phyloP scores from a whole-genome alignment of 1,284 basidiomycete genomes.

The Sanghuangporus weigelae region DNA sequence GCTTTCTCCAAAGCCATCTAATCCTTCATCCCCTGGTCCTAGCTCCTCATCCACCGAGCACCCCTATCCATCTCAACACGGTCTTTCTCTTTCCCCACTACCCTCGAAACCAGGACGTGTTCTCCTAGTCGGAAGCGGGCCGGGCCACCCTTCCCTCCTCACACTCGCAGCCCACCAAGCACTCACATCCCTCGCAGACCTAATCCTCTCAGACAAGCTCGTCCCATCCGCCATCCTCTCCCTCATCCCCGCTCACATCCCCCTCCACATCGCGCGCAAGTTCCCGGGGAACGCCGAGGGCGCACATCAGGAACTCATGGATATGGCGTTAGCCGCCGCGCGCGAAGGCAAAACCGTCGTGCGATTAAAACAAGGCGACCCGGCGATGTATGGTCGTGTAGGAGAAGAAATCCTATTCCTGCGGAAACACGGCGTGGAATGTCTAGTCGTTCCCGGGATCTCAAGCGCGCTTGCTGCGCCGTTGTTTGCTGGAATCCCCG shows the following conservation, averaged over 20 bases:
- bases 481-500: conserved; percentile 84
- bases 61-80: conserved; percentile 15
- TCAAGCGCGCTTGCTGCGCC: conserved; percentile 87
- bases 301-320: conserved; percentile 92
- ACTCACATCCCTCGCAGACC: conserved; percentile 69
- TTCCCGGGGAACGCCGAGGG: conserved; percentile 97
- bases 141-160: conserved; percentile 89
- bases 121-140: conserved; percentile 89
- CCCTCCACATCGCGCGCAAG: conserved; percentile 86
- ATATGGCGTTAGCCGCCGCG: conserved; percentile 81
- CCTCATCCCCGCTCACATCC: conserved; percentile 73
- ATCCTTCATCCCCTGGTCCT: conserved; percentile 18
- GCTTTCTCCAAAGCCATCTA: conserved; percentile 21
- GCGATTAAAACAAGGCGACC: conserved; percentile 94
- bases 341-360: conserved; percentile 81
- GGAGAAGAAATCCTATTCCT: conserved; percentile 95
- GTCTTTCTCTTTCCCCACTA: conserved; percentile 29
- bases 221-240: conserved; percentile 86
- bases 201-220: conserved; percentile 96
- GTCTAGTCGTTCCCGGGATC: conserved; percentile 85
- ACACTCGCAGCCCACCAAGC: conserved; percentile 83
- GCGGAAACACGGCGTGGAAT: conserved; percentile 77
- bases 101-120: conserved; percentile 57
- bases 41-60: background rate
- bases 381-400: conserved; percentile 89